Base-by-base conservation (phyloP, 2,329 filamentous ascomycete genomes). In the Colletotrichum tabaci region DNA sequence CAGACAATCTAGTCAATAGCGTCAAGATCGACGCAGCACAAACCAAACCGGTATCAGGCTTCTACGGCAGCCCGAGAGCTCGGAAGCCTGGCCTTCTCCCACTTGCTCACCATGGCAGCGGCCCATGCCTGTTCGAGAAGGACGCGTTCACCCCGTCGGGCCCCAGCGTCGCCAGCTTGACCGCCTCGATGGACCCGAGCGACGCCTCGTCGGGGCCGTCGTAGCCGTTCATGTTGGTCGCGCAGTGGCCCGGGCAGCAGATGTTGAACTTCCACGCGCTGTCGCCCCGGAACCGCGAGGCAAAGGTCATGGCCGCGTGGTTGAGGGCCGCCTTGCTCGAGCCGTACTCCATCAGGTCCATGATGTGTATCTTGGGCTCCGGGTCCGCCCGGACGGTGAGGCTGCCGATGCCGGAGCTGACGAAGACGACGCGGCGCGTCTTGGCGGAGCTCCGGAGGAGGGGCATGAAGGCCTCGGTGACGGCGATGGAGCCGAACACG, bases 401-500 rank as follows among this genome's bases (percentile, higher is more conserved):
- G 26, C 70, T 72, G 0, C 66, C 70, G 2, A 72, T 49, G 6
- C 61, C 40, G 12, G 70, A 72, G 42, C 70, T 71, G 4, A 72
- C 38, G 3, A 72, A 71, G 3, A 72, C 66, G 0, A 72, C 23
- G 8, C 70, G 47, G 7, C 57, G 61, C 0, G 61, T 61, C 35
- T 66, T 66, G 35, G 53, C n/a, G 0, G 70, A 71, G 2, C 74
- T 61, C 0, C 81, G 76, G 73, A 85, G 74, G 0, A 82, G 76
- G 2, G 81, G 79, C 4, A 83, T 71, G 2, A 80, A 80, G 5
- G 82, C 82, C 8, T 80, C 83, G 6, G 88, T 90, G 1, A 90
- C 85, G 55, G 87, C 82, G 5, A 90, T 77, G 1, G 89, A 78
- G 3, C 89, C 89, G 67, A 88, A 89, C 76, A 90, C 87, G 75